A percentile compares a stretch with the other conserved stretches of the same genome.
phyloP scores from a whole-genome alignment of 495 filamentous ascomycete genomes.

The Chlorociboria aeruginascens region DNA sequence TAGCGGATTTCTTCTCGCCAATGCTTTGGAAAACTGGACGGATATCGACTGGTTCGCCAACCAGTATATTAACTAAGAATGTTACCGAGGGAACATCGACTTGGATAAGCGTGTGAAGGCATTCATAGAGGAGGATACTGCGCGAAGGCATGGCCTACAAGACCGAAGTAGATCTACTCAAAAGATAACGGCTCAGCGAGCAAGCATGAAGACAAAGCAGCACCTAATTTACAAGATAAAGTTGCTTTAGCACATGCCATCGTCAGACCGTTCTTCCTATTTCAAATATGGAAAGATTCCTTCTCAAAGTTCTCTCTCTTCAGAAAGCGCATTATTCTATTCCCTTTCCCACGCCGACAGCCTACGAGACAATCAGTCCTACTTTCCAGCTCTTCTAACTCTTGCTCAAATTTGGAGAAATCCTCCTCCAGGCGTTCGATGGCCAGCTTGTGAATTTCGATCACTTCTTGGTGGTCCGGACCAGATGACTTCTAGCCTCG shows the following conservation, averaged over 20 bases:
- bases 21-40: constrained; percentile 21
- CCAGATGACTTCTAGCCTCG: no score
- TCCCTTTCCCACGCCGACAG: no score
- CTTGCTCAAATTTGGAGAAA: no score
- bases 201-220: background rate
- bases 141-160: background rate
- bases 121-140: background rate
- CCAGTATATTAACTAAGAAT: constrained; percentile 9
- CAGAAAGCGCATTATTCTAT: no score
- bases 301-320: no score
- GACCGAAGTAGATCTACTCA: background rate
- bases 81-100: background rate
- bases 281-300: no score
- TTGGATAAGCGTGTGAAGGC: background rate
- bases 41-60: constrained; percentile 20
- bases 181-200: no score
- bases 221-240: background rate
- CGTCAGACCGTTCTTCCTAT: background rate
- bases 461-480: no score
- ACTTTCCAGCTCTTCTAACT: no score
- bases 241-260: background rate
- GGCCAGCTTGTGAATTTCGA: no score
- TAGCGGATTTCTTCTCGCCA: constrained; percentile 17
- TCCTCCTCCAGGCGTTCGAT: no score
- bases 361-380: no score